Evolutionary conservation across 768 basidiomycete species (phyloP).

Genomic region (Candolleomyces aberdarensis): DNA sequence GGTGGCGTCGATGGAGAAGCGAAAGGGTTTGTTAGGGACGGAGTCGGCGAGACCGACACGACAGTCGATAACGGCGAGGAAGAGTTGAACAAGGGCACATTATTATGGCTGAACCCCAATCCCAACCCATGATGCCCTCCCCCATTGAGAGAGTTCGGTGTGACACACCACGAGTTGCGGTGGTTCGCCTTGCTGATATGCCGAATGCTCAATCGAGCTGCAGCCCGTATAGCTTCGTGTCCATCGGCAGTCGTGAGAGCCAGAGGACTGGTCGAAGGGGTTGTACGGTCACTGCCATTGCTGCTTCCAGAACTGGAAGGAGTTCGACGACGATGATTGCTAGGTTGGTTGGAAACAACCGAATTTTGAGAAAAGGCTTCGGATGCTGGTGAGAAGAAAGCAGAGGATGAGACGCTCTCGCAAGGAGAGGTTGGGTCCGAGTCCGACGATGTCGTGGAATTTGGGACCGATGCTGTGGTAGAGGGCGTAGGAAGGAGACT

Average conservation of each 20-base stretch:
- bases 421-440: constrained; percentile 15
- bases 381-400: constrained; percentile 24
- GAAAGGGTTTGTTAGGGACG: background rate
- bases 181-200: background rate
- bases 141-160: background rate
- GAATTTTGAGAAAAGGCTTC: constrained; percentile 12
- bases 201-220: background rate
- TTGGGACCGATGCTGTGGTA: constrained; percentile 5
- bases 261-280: background rate
- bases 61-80: background rate
- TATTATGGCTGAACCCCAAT: background rate
- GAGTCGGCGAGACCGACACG: background rate
- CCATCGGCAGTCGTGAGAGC: background rate
- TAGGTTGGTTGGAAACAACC: constrained; percentile 12
- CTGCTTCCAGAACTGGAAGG: constrained; percentile 5
- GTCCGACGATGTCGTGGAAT: constrained; percentile 4
- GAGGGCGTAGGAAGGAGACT: constrained; percentile 10
- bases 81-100: background rate
- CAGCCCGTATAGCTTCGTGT: constrained; percentile 2
- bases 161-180: constrained; percentile 4
- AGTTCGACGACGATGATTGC: constrained; percentile 3
- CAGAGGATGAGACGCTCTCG: constrained; percentile 21
- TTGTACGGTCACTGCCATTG: constrained; percentile 1
- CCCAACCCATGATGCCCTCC: background rate
- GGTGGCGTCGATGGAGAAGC: background rate